Evolutionary conservation across 2,329 filamentous ascomycete species (phyloP).

Genomic region (Plenodomus lindquistii): DNA sequence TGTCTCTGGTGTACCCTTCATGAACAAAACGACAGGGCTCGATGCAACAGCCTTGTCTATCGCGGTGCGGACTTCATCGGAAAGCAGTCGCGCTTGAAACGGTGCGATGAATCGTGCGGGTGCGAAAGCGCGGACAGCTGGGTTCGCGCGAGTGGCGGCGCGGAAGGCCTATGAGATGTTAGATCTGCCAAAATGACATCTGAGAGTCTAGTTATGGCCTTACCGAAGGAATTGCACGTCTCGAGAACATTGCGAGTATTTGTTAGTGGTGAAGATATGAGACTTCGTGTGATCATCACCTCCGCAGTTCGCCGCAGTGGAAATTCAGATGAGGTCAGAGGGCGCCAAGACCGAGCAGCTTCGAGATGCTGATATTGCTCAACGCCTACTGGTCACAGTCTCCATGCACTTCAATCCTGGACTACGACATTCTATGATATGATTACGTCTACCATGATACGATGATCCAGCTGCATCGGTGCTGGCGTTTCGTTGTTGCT

Average conservation of each 20-base stretch:
- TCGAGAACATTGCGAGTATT: conserved; percentile 41
- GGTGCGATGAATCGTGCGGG: conserved; percentile 51
- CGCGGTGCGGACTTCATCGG: conserved; percentile 74
- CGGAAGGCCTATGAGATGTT: conserved; percentile 39
- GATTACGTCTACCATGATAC: too few relatives aligned
- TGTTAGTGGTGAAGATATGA: conserved; percentile 14
- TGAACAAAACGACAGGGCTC: conserved; percentile 94
- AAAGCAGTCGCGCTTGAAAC: conserved; percentile 69
- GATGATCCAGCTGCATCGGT: too few relatives aligned
- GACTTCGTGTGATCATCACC: conserved; percentile 22
- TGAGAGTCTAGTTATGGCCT: background rate
- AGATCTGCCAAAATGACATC: background rate
- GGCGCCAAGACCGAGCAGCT: conserved; percentile 22
- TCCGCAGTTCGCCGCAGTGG: conserved; percentile 28
- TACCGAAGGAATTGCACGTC: conserved; percentile 44
- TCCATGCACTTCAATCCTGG: too few relatives aligned
- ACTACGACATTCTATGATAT: too few relatives aligned
- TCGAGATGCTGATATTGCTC: conserved; percentile 2
- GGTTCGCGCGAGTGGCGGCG: conserved; percentile 36
- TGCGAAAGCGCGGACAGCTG: conserved; percentile 30
- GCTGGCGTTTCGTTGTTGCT: too few relatives aligned
- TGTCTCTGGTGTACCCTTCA: conserved; percentile 97
- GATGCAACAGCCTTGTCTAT: conserved; percentile 90
- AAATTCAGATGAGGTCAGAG: conserved; percentile 35
- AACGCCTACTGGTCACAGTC: background rate